These are phyloP conservation scores for Cyberlindnera veronae DNA, from an alignment of 805 yeast genomes.

Conservation along the genomic window DNA sequence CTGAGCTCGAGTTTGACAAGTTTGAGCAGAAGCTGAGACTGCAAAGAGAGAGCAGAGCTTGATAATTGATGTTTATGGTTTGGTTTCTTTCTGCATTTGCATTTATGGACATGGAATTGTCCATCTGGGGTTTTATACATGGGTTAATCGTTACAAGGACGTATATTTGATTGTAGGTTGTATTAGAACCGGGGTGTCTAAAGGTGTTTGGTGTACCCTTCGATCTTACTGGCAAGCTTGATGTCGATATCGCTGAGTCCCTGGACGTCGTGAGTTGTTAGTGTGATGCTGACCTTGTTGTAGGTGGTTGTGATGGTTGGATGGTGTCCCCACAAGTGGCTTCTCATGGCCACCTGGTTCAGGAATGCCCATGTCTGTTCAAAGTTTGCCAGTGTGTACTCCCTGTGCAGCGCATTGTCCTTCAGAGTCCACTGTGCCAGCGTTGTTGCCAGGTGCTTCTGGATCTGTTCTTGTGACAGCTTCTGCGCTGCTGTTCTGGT, in stretches of 20 bases:
- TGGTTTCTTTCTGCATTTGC: not conserved
- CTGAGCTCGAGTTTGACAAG: slow-evolving; percentile 29
- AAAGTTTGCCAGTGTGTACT: slow-evolving; percentile 45
- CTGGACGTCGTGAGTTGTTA: slow-evolving; percentile 64
- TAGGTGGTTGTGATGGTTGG: slow-evolving; percentile 65
- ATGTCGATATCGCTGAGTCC: slow-evolving; percentile 56
- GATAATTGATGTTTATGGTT: not conserved
- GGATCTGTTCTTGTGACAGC: slow-evolving; percentile 25
- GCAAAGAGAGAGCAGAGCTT: slow-evolving; percentile 19
- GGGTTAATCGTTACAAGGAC: not conserved
- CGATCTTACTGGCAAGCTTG: slow-evolving; percentile 49
- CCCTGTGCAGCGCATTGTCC: slow-evolving; percentile 28
- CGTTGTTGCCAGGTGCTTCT: slow-evolving; percentile 13
- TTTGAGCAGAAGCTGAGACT: slow-evolving; percentile 26
- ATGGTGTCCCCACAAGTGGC: slow-evolving; percentile 63
- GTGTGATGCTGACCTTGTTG: slow-evolving; percentile 48
- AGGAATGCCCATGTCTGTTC: slow-evolving; percentile 65
- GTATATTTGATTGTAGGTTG: not conserved
- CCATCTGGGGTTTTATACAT: not conserved
- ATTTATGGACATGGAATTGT: not conserved
- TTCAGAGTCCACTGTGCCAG: slow-evolving; percentile 27
- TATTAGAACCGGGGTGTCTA: not conserved
- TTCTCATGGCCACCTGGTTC: slow-evolving; percentile 51
- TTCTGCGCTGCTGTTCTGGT: slow-evolving; percentile 29
- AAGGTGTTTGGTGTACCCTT: slow-evolving; percentile 29